Base-by-base conservation (phyloP, 768 basidiomycete species). In the Boletus fagicola region DNA sequence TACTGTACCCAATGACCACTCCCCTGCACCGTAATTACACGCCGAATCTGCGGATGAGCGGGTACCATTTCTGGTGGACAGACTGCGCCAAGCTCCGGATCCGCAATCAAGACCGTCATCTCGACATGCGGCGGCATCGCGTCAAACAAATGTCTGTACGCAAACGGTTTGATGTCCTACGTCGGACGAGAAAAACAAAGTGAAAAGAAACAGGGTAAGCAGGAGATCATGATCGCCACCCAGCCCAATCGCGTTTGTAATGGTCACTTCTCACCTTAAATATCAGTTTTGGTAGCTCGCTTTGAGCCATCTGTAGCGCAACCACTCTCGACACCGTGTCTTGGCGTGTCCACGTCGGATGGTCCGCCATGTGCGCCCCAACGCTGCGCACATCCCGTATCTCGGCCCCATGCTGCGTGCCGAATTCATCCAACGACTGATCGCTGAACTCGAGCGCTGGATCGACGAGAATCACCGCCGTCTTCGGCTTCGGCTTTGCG, bases 1-100 rank as follows among this genome's bases (percentile, higher is more conserved):
- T 59, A 49, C 33, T 64, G 62, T 40, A 67, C 53, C 56, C 57
- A 64, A 44, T 64, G 65, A 38, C 57, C 15, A 33, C 56, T 56
- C 22, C 53, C 62, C n/a, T 47, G 38, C 2, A 64, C 51, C 30
- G 18, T 49, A 5, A 51, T 9, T 12, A 57, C 49, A 13, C 20
- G 18, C 38, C 31, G 53, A 30, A 56, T 59, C 40, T 51, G 54
- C 1, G 53, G 48, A 44, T 60, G 53, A 39, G 36, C 30, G 15
- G 53, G 56, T 2, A 62, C 40, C 16, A 22, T 9, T 18, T 61
- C 65, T 1, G 35, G 33, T 28, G 50, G 57, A 38, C 57, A 61
- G 2, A 52, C 5, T 8, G n/a, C 18, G 8, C 55, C 54, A 8
- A 53, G 42, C 33, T 46, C 35, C 1, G 65, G 56, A 42, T 66